Base-by-base conservation (phyloP, 2,329 filamentous ascomycete genomes). In the Ceratocystis harringtonii region DNA sequence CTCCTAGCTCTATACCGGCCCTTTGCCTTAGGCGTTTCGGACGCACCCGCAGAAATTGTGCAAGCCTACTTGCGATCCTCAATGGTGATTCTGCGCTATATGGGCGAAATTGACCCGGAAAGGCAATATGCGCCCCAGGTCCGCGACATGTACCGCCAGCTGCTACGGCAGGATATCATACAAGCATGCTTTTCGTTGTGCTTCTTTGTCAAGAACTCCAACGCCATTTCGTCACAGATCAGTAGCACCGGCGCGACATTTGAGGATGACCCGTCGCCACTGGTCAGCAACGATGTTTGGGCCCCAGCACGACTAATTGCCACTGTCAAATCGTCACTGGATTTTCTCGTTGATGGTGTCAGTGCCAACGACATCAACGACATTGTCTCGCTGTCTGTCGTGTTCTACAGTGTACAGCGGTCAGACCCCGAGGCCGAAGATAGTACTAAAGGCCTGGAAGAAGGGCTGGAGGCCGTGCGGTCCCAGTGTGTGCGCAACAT, bases 131-230 rank as follows among this genome's bases (percentile, higher is more conserved):
- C 79, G 63, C 72, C 75, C 50, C 77, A 79, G 52, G 74, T 81
- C 28, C 76, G 76, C 69, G 78, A 80, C 66, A 79, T 82, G 75
- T 80, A 81, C 65, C 76, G 81, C 66, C 75, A 81, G 61, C 74
- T 81, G 10, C 71, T 83, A 44, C 81, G 79, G 69, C 76, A 78
- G 67, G 81, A 83, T 68, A 79, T 83, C 28, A 73, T 82, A 22
- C 80, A 83, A 70, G 80, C 81, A 0, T 79, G 80, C 2, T 76
- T 83, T 57, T 81, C 80, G 66, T 73, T 83, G 12, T 83, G 81
- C 70, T 82, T 79, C 68, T 83, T 80, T 66, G 80, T 83, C 70
- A 75, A 74, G 65, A 68, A 66, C 45, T 58, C 55, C 15, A 58
- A 58, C 17, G 63, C 66, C 36, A 69, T 63, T 36, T 65, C 44